Evolutionary conservation across 371 early-diverging fungal genomes (phyloP).

Genomic region (Rhizopus stolonifer): DNA sequence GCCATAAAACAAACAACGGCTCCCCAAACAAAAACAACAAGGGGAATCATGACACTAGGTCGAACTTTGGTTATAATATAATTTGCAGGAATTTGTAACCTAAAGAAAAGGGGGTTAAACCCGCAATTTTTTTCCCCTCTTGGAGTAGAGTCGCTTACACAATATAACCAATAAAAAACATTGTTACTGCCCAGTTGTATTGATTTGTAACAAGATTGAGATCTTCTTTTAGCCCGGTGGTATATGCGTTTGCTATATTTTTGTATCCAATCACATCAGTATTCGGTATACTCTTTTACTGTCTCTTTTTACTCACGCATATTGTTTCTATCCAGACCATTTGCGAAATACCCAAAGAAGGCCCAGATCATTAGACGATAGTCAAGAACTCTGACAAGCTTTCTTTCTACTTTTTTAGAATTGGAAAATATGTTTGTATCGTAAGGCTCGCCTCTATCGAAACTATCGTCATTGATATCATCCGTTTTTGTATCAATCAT

Average conservation of each 20-base stretch:
- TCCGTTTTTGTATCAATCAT: not conserved
- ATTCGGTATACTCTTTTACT: not conserved
- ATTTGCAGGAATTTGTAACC: slow-evolving; percentile 50
- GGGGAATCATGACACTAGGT: slow-evolving; percentile 57
- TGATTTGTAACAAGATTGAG: slow-evolving; percentile 42
- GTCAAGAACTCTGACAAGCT: slow-evolving; percentile 68
- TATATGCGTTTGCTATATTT: slow-evolving; percentile 42
- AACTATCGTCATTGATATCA: not conserved
- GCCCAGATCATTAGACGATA: slow-evolving; percentile 68
- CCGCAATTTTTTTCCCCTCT: not conserved
- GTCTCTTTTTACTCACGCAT: slow-evolving; percentile 51
- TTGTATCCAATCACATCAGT: not conserved
- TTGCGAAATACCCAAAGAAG: slow-evolving; percentile 68
- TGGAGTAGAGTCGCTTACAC: slow-evolving; percentile 40
- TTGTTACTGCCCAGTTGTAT: slow-evolving; percentile 65
- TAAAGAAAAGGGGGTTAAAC: not conserved
- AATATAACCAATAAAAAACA: slow-evolving; percentile 75
- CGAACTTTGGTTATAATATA: slow-evolving; percentile 49
- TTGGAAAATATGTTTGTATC: slow-evolving; percentile 6
- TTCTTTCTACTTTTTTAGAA: slow-evolving; percentile 25
- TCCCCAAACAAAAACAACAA: slow-evolving; percentile 66
- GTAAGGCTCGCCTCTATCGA: slow-evolving; percentile 5
- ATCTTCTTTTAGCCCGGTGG: slow-evolving; percentile 51
- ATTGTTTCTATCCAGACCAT: slow-evolving; percentile 76
- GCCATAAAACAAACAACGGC: slow-evolving; percentile 61